Evolutionary conservation across 2,329 filamentous ascomycete genomes (phyloP).

Genomic region (Talaromyces sp.): DNA sequence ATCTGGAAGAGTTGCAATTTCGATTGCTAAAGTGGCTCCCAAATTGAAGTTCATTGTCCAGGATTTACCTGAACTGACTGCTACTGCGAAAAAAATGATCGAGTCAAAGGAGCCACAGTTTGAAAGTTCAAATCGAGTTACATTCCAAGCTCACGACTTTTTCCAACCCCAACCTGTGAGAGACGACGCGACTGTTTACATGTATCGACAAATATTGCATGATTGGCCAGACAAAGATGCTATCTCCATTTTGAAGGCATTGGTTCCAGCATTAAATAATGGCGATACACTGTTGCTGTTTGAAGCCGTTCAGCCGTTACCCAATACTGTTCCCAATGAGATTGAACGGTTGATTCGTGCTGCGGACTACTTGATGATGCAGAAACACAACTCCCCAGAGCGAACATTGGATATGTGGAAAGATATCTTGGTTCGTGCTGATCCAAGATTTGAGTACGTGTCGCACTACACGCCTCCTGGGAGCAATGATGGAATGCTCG

Average conservation of each 20-base stretch:
- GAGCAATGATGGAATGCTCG: neutral
- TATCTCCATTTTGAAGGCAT: constrained; percentile 25
- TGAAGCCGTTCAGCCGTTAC: constrained; percentile 24
- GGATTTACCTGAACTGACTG: constrained; percentile 36
- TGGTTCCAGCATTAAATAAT: constrained; percentile 26
- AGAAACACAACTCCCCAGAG: constrained; percentile 27
- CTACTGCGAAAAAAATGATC: constrained; percentile 5
- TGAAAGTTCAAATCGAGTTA: constrained; percentile 7
- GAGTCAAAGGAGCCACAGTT: neutral
- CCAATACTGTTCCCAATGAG: constrained; percentile 13
- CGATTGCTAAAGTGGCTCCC: constrained; percentile 46
- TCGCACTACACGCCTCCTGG: neutral
- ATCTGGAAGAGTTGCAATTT: constrained; percentile 53
- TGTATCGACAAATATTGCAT: constrained; percentile 33
- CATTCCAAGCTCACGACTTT: constrained; percentile 27
- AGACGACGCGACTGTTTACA: constrained; percentile 20
- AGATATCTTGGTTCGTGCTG: neutral
- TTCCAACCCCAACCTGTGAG: constrained; percentile 24
- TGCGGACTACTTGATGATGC: constrained; percentile 28
- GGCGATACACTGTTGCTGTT: constrained; percentile 21
- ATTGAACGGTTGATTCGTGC: constrained; percentile 18
- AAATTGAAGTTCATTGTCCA: constrained; percentile 51
- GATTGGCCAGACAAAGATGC: constrained; percentile 33
- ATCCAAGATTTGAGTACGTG: neutral
- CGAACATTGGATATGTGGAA: constrained; percentile 23